phyloP scores from a whole-genome alignment of 176 grass and related monocot species.

The Ampelocalamus luodianensis region DNA sequence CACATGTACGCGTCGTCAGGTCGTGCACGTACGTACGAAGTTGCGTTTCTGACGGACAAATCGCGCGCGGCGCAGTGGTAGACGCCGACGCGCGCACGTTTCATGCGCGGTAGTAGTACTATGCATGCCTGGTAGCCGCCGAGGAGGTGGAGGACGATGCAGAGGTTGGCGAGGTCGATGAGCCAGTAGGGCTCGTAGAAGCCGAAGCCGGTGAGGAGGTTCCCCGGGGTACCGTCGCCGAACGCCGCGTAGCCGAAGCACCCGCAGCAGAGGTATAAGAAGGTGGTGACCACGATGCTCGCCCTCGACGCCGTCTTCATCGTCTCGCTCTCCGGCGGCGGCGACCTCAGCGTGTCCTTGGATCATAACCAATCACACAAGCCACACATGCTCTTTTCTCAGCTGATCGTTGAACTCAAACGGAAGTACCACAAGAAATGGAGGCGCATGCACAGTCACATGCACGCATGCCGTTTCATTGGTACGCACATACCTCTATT shows the following conservation, averaged over 20 bases:
- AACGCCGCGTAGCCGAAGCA: slow-evolving; percentile 89
- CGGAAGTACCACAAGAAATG: not conserved
- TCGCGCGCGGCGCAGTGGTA: not conserved
- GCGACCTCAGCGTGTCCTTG: slow-evolving; percentile 80
- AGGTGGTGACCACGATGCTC: slow-evolving; percentile 61
- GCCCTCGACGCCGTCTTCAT: slow-evolving; percentile 71
- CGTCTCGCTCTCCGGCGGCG: slow-evolving; percentile 68
- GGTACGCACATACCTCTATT: slow-evolving; percentile 54
- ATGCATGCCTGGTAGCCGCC: slow-evolving; percentile 73
- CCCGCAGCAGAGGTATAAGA: slow-evolving; percentile 83
- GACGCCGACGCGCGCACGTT: not conserved
- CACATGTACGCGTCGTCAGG: not conserved
- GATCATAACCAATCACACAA: not conserved
- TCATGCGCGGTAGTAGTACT: not conserved
- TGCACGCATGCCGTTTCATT: too few species aligned
- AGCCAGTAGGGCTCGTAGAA: slow-evolving; percentile 97
- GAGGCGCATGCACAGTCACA: not conserved
- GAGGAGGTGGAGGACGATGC: slow-evolving; percentile 70
- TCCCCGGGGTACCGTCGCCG: slow-evolving; percentile 77
- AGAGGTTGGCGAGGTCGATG: slow-evolving; percentile 74
- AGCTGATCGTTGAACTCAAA: not conserved
- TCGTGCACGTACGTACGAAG: too few species aligned
- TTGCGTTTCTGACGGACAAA: not conserved
- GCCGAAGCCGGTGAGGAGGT: slow-evolving; percentile 85
- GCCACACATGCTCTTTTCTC: not conserved